Base-by-base conservation (phyloP, 176 grass and related monocot genomes). In the Ensete ventricosum region DNA sequence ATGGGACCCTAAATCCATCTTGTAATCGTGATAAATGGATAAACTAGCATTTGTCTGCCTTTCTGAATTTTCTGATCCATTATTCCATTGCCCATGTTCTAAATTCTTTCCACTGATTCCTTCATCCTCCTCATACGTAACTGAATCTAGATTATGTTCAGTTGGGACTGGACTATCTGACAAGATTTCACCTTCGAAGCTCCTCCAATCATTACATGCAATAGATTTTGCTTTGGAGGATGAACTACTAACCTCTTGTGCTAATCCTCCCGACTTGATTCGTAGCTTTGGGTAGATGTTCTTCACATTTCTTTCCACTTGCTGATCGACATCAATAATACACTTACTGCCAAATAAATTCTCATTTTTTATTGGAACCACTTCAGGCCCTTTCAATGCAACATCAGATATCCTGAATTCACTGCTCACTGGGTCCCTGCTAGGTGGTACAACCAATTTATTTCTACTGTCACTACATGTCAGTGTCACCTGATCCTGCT, bases 231-330 rank as follows among this genome's bases (percentile, higher is more conserved):
- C 83, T 53, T 83, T 87, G 73, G 76, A 78, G n/a, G 69, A 72
- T 51, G 81, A 83, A 88, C 53, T 34, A 24, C 4, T 9, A 65
- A 64, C 71, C 78, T 76, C 80, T 65, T 86, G 75, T 78, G n/a
- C 64, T 79, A 82, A 80, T 58, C 84, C 72, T 79, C 84, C 88
- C 77, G 90, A 81, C 73, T 81, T 98, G 57, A 98, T 66, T 71
- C 80, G 88, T 21, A 93, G 55, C 85, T 84, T 98, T 67, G 79
- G 75, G 29, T 75, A 80, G 62, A 53, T 65, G 77, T 63, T 69
- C 69, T 90, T 83, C 72, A 79, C 63, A 86, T 13, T 81, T 73
- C 67, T 63, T 9, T 78, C 53, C 17, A 81, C 24, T 76, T 80
- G 77, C 72, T 73, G 67, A 49, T 67, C 69, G 20, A 43, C 14